These are phyloP conservation scores for Rhizomucor pusillus DNA, from an alignment of 371 early-diverging fungal species.

Conservation along the genomic window DNA sequence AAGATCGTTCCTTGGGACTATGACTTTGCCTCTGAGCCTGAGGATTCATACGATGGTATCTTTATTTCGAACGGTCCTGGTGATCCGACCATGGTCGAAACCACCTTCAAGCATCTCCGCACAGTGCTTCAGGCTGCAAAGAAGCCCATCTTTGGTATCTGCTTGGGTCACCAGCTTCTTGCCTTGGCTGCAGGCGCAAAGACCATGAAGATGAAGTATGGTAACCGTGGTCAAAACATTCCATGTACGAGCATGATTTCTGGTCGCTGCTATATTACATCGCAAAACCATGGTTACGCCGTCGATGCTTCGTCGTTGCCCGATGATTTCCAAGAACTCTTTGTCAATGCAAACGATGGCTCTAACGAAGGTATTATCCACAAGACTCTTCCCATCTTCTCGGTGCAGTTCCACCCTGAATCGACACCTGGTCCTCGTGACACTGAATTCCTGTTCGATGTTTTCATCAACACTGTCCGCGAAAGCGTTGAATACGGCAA, in stretches of 20 bases:
- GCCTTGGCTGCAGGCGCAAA: slow-evolving; percentile 92
- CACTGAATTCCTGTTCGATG: slow-evolving; percentile 93
- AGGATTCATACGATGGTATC: slow-evolving; percentile 82
- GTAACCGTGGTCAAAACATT: slow-evolving; percentile 98
- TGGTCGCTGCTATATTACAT: slow-evolving; percentile 96
- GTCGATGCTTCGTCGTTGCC: slow-evolving; percentile 85
- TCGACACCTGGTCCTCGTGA: slow-evolving; percentile 97
- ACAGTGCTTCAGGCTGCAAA: slow-evolving; percentile 63
- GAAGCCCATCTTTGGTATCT: slow-evolving; percentile 97
- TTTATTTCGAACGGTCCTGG: slow-evolving; percentile 98
- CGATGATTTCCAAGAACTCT: slow-evolving; percentile 80
- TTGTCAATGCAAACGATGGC: slow-evolving; percentile 97
- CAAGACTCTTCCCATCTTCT: slow-evolving; percentile 85
- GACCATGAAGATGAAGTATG: slow-evolving; percentile 95
- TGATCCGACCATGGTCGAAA: slow-evolving; percentile 82
- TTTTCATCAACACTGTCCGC: slow-evolving; percentile 77
- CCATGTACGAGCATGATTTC: slow-evolving; percentile 94
- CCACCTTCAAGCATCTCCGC: slow-evolving; percentile 72
- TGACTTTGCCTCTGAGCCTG: slow-evolving; percentile 73
- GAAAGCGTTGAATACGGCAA: slow-evolving; percentile 72
- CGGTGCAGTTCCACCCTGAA: slow-evolving; percentile 99
- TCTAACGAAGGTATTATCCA: slow-evolving; percentile 97
- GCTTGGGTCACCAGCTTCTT: slow-evolving; percentile 95
- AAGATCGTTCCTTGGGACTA: slow-evolving; percentile 96
- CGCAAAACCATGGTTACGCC: slow-evolving; percentile 97